These are phyloP conservation scores for Aurinia saxatilis DNA, from an alignment of 345 rosid genomes.

Conservation along the genomic window DNA sequence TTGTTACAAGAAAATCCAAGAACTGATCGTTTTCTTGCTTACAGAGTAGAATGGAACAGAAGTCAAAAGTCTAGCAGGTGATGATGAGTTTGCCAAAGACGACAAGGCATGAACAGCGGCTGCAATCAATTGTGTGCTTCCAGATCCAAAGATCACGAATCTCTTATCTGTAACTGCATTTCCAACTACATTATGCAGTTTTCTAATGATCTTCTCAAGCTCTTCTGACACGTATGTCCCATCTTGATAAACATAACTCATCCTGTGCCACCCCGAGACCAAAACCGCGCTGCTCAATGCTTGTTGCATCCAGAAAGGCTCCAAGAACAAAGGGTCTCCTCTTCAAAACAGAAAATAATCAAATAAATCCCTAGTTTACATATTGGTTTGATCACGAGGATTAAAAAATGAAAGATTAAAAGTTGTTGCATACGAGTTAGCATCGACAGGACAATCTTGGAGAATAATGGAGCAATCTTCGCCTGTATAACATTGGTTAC, in stretches of 20 bases:
- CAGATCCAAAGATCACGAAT: conserved; percentile 50
- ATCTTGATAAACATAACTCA: conserved; percentile 8
- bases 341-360: neutral
- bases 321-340: conserved; percentile 27
- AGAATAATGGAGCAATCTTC: conserved; percentile 42
- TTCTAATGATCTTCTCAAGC: conserved; percentile 41
- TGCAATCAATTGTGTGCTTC: conserved; percentile 58
- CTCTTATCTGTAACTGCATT: conserved; percentile 47
- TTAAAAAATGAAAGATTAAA: neutral
- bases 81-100: conserved; percentile 33
- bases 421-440: conserved; percentile 36
- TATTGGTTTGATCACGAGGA: neutral
- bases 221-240: conserved; percentile 3
- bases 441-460: conserved; percentile 39
- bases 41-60: conserved; percentile 54
- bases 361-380: neutral
- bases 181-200: conserved; percentile 43
- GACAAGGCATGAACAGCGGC: conserved; percentile 63
- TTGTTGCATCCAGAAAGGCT: conserved; percentile 23
- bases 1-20: no score
- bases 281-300: conserved; percentile 13
- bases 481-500: conserved; percentile 50
- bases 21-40: no score
- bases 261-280: conserved; percentile 19
- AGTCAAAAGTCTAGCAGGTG: conserved; percentile 41